These are phyloP conservation scores for Trifolium subterraneum DNA, from an alignment of 306 rosid species.

Conservation along the genomic window DNA sequence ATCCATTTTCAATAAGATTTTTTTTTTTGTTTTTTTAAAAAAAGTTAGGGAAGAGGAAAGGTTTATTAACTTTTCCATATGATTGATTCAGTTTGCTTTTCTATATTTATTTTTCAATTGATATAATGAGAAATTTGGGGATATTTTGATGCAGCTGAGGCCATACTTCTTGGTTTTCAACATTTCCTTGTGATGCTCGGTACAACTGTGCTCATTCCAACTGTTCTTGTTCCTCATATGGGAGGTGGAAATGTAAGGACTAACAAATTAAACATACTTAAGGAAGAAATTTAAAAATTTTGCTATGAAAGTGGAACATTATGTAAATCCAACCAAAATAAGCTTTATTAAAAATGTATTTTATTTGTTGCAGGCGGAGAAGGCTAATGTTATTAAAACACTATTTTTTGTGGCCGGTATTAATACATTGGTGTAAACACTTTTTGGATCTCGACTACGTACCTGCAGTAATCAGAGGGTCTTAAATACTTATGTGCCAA, in stretches of 20 bases:
- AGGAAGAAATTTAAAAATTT: conserved; percentile 1
- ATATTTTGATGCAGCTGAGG: conserved; percentile 82
- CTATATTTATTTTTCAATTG: neutral
- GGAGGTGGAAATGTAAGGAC: conserved; percentile 97
- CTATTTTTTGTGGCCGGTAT: conserved; percentile 95
- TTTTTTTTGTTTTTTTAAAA: too few species aligned
- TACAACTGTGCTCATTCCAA: conserved; percentile 92
- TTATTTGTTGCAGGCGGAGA: conserved; percentile 68
- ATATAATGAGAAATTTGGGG: conserved; percentile 36
- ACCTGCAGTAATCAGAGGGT: conserved; percentile 96
- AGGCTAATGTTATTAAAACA: conserved; percentile 91
- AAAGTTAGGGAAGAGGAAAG: too few species aligned
- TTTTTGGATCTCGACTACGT: conserved; percentile 81
- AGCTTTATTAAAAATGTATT: neutral
- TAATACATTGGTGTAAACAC: conserved; percentile 82
- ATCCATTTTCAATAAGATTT: neutral
- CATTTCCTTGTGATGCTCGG: conserved; percentile 99
- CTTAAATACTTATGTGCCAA: conserved; percentile 91
- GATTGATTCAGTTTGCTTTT: conserved; percentile 20
- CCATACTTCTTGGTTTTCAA: conserved; percentile 98
- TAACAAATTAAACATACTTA: neutral
- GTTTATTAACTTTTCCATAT: too few species aligned
- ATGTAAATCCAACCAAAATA: conserved; percentile 6
- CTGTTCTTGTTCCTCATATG: conserved; percentile 98
- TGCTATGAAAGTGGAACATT: conserved; percentile 26